These are phyloP conservation scores for Aspergillus oerlinghausenensis DNA, from an alignment of 2,329 filamentous ascomycete species.

Conservation along the genomic window DNA sequence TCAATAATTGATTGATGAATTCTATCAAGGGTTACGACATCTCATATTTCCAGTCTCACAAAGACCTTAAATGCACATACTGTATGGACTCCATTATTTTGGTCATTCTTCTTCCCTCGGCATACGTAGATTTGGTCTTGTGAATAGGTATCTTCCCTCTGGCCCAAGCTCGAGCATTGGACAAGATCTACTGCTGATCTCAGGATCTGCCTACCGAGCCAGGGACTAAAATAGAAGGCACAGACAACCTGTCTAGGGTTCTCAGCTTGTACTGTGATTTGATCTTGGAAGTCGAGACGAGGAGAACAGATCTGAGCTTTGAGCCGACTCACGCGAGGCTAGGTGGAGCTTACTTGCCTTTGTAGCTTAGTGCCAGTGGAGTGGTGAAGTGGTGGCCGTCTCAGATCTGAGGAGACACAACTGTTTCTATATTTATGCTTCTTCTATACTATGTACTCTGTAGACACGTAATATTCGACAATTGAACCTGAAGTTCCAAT, in stretches of 20 bases:
- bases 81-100: too few species aligned
- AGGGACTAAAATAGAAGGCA: neutral
- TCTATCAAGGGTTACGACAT: neutral
- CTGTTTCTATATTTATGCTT: neutral
- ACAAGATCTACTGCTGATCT: neutral
- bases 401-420: neutral
- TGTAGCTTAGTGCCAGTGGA: neutral
- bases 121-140: too few species aligned
- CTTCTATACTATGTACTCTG: neutral
- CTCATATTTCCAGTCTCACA: too few species aligned
- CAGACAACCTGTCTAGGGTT: neutral
- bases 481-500: neutral
- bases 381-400: neutral
- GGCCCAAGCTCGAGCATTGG: neutral
- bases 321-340: neutral
- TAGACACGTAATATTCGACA: neutral
- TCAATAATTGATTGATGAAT: slow-evolving; percentile 1
- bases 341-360: neutral
- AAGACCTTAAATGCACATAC: too few species aligned
- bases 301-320: neutral
- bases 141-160: neutral
- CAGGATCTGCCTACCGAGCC: neutral
- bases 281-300: neutral
- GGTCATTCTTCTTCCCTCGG: too few species aligned
- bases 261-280: neutral